phyloP scores from a whole-genome alignment of 352 stramenopile species.

The Pythium angustatum region DNA sequence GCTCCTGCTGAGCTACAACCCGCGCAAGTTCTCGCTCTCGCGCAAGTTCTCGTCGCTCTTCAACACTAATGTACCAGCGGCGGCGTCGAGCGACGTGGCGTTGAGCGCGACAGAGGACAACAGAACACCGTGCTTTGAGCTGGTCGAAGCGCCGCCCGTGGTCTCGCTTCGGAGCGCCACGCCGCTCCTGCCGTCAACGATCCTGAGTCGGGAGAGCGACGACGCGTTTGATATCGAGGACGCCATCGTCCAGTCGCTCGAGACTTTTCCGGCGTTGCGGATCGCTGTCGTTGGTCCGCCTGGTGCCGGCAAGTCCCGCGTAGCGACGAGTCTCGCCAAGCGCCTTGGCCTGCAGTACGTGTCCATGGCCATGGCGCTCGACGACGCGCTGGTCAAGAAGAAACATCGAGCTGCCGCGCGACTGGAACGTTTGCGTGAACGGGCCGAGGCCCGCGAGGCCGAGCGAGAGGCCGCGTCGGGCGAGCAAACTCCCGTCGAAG shows the following conservation, averaged over 20 bases:
- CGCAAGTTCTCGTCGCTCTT: conserved; percentile 59
- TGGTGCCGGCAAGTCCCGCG: conserved; percentile 52
- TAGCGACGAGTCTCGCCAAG: conserved; percentile 47
- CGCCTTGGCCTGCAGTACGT: conserved; percentile 52
- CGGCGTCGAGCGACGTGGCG: neutral
- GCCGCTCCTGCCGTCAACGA: conserved; percentile 11
- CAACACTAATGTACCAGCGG: neutral
- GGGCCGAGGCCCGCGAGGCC: conserved; percentile 6
- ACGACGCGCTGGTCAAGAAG: conserved; percentile 43
- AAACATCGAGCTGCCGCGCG: conserved; percentile 2
- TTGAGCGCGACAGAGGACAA: neutral
- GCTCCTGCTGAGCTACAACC: conserved; percentile 69
- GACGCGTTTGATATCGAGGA: conserved; percentile 50
- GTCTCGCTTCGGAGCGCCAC: conserved; percentile 1
- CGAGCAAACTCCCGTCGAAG: conserved; percentile 1
- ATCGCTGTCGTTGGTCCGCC: conserved; percentile 62
- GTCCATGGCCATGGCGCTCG: conserved; percentile 41
- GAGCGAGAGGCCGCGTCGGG: neutral
- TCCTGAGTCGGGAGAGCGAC: conserved; percentile 32
- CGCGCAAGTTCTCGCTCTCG: conserved; percentile 67
- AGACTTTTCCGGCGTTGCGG: conserved; percentile 45
- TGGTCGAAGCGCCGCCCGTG: neutral
- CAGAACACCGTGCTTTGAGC: neutral
- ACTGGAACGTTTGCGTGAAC: neutral
- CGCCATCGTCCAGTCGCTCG: conserved; percentile 38